Percentiles rank a stretch among this genome's conserved stretches.
Evolutionary conservation across 345 rosid species (phyloP).

Genomic region (Eucalyptus fibrosa): DNA sequence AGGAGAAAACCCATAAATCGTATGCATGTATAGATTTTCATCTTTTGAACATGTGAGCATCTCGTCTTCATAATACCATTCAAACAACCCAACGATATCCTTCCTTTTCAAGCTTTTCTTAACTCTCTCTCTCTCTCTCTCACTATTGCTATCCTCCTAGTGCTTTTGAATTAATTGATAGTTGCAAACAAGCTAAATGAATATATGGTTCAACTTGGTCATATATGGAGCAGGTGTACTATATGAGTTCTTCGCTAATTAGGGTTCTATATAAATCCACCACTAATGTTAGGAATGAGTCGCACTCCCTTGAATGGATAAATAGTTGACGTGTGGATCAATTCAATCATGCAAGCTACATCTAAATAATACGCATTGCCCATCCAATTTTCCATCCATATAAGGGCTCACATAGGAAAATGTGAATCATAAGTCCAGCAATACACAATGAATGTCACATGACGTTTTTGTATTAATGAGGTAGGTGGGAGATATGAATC

Average conservation of each 20-base stretch:
- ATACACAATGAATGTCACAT: background rate
- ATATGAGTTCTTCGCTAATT: background rate
- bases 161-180: background rate
- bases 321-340: background rate
- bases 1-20: background rate
- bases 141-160: background rate
- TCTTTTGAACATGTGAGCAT: background rate
- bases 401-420: background rate
- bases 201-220: background rate
- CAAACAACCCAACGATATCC: background rate
- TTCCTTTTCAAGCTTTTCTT: background rate
- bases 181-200: background rate
- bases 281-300: background rate
- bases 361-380: background rate
- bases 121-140: background rate
- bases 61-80: background rate
- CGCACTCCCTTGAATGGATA: background rate
- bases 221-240: background rate
- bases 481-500: background rate
- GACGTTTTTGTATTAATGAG: background rate
- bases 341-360: background rate
- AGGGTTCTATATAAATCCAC: background rate
- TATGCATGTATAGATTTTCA: background rate
- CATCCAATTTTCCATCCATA: background rate
- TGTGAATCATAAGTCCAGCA: background rate